A percentile compares a stretch with the other conserved stretches of the same genome.
Evolutionary conservation across 257 asterid species (phyloP).

Genomic region (Gardenia jasminoides): DNA sequence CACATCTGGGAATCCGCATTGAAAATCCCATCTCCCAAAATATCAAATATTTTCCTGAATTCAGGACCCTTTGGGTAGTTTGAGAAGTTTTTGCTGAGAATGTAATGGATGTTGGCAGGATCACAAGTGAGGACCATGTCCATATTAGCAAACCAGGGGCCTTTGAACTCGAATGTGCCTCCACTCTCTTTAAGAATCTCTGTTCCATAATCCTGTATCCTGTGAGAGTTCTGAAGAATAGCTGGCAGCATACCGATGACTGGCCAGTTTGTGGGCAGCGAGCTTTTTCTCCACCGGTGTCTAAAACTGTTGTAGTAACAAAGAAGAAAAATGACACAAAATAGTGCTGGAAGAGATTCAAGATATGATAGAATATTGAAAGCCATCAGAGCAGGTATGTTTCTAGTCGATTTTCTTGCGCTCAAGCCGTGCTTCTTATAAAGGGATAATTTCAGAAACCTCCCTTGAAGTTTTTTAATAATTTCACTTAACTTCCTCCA

Average conservation of each 20-base stretch:
- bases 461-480: too few species aligned
- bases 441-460: too few species aligned
- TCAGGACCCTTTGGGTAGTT: conserved; percentile 6
- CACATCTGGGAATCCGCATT: conserved; percentile 1
- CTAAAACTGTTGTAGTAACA: too few species aligned
- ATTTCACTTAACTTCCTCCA: too few species aligned
- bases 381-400: too few species aligned
- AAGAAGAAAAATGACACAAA: too few species aligned
- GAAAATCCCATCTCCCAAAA: conserved; percentile 12
- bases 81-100: conserved; percentile 1
- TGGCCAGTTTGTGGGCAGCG: conserved; percentile 1
- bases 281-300: not conserved
- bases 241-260: not conserved
- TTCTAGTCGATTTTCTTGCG: too few species aligned
- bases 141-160: not conserved
- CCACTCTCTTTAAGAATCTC: not conserved
- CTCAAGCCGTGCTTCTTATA: too few species aligned
- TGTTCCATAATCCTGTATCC: not conserved
- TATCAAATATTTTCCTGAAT: not conserved
- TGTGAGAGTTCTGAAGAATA: not conserved
- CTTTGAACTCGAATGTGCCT: not conserved
- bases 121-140: not conserved
- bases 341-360: too few species aligned
- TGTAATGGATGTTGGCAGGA: conserved; percentile 5
- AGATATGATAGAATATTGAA: too few species aligned